Percentiles rank a stretch among this genome's conserved stretches.
phyloP scores from a whole-genome alignment of 306 rosid genomes.

The Glycyrrhiza uralensis region DNA sequence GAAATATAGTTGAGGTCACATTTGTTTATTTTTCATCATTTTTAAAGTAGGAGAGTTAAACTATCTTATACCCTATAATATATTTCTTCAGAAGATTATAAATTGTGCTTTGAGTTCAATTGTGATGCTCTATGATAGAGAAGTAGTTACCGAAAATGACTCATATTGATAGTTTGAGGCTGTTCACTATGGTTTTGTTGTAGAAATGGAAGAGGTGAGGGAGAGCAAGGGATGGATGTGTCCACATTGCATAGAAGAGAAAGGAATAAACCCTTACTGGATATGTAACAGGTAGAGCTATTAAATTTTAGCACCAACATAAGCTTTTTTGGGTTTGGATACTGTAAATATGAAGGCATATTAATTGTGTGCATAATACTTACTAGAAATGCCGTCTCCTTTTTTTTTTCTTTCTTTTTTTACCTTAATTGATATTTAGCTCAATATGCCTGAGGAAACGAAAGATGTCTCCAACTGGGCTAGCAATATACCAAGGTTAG shows the following conservation, averaged over 20 bases:
- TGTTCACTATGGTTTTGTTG: conserved; percentile 12
- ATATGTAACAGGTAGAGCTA: conserved; percentile 74
- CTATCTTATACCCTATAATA: not conserved
- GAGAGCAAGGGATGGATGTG: conserved; percentile 71
- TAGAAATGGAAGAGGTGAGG: conserved; percentile 66
- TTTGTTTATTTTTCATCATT: not conserved
- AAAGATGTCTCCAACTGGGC: conserved; percentile 66
- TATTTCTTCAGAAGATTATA: not conserved
- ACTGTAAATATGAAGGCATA: not conserved
- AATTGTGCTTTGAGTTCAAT: not conserved
- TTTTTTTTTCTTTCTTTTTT: not conserved
- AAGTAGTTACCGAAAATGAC: not conserved
- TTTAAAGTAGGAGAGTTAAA: not conserved
- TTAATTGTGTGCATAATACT: not conserved
- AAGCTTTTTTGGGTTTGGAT: not conserved
- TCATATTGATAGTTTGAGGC: not conserved
- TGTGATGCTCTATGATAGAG: not conserved
- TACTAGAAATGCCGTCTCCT: conserved; percentile 12
- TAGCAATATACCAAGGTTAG: conserved; percentile 59
- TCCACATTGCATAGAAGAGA: conserved; percentile 72
- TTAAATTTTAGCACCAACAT: not conserved
- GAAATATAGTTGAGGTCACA: not conserved
- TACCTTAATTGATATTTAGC: conserved; percentile 28
- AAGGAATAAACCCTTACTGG: conserved; percentile 65
- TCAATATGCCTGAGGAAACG: conserved; percentile 61